Evolutionary conservation across 2,329 filamentous ascomycete genomes (phyloP), one percentile per base, ranked within the genome.

Genomic region (Endoconidiophora laricicola): DNA sequence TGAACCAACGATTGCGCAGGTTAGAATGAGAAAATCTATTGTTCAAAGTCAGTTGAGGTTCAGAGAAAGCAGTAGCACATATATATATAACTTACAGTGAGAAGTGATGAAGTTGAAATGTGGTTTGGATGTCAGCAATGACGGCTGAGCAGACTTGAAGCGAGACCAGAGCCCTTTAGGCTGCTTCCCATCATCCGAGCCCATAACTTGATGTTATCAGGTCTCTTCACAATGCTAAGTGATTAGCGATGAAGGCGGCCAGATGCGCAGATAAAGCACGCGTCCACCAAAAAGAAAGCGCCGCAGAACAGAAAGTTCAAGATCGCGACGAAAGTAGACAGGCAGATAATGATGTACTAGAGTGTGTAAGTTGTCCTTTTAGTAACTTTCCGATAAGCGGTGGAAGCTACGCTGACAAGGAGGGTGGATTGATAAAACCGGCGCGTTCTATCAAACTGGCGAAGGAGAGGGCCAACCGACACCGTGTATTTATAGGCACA

Each of bases 41-140:
- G 48, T 43, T 18, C 18, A 23, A 29, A 26, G 29, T 41, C 41
- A 46, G 46, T 44, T 49, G 37, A 44, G 40, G 29, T 12, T 41
- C 6, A 16, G 7, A 48, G 16, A 12, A 20, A n/a, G 33, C 16
- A 40, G 23, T 6, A 18, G 26, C 16, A 18, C 16, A 18, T 18
- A 18, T 18, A 46, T 23, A 14, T 18, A 22, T 9, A 46, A 69
- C 77, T 64, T 66, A 85, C 82, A 93, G 60, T 93, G 86, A 14
- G 78, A 70, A 1, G 80, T 79, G 54, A 91, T 87, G 62, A 90
- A 93, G 66, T 85, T 87, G 65, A 88, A 81, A 57, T 79, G 76
- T 14, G 78, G 81, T 57, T 74, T 71, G 59, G 71, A 76, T 48
- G 72, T 71, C 24, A 78, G 57, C 55, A 80, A 77, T 14, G 73